Conservation (phyloP, 805 yeast genomes). For the Sugiyamaella qingdaonensis region DNA sequence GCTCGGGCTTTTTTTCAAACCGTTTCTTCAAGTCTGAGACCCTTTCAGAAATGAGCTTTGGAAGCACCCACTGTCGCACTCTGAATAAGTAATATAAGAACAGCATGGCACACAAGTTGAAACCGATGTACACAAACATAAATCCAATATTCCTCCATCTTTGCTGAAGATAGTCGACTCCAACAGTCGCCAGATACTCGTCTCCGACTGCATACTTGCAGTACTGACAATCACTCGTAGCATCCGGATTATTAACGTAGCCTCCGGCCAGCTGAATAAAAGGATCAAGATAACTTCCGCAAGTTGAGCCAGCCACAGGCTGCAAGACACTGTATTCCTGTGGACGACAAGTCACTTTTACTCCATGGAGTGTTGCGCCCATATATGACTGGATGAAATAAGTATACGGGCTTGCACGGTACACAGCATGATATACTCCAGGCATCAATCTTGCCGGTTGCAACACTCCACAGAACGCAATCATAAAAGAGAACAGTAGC, state of each 20-base stretch:
- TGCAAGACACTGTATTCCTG: slow-evolving; percentile 47
- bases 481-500: slow-evolving; percentile 51
- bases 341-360: slow-evolving; percentile 46
- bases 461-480: slow-evolving; percentile 67
- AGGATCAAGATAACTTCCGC: slow-evolving; percentile 49
- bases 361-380: slow-evolving; percentile 45
- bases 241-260: slow-evolving; percentile 51
- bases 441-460: slow-evolving; percentile 60
- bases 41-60: neutral
- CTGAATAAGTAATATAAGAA: slow-evolving; percentile 31
- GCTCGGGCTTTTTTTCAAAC: neutral
- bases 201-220: slow-evolving; percentile 40
- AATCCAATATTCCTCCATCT: slow-evolving; percentile 69
- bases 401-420: slow-evolving; percentile 65
- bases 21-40: neutral
- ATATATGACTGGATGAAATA: slow-evolving; percentile 61
- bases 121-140: slow-evolving; percentile 51
- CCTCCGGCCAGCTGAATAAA: slow-evolving; percentile 49
- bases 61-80: slow-evolving; percentile 13
- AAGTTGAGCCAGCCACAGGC: slow-evolving; percentile 61
- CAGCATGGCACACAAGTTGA: slow-evolving; percentile 43
- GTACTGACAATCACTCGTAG: slow-evolving; percentile 40
- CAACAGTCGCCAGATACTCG: slow-evolving; percentile 41
- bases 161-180: slow-evolving; percentile 39
- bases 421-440: slow-evolving; percentile 82